Percentiles rank a stretch among this genome's conserved stretches.
These are phyloP conservation scores for Geranium rotundifolium DNA, from an alignment of 345 rosid genomes.

Conservation along the genomic window DNA sequence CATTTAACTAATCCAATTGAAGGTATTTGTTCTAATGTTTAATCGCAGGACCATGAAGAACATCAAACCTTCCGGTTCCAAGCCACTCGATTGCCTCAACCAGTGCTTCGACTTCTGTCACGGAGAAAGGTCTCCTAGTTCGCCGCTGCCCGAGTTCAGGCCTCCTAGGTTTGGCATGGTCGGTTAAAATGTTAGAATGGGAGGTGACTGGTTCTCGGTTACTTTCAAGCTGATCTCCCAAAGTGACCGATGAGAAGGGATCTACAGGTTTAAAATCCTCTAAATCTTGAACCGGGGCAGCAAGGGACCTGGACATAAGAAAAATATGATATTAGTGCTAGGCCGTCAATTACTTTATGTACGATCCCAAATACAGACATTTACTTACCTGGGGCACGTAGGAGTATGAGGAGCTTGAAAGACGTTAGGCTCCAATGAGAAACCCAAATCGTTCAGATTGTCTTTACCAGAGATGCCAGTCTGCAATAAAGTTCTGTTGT, in stretches of 20 bases:
- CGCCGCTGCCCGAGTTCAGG: slow-evolving; percentile 44
- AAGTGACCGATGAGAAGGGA: slow-evolving; percentile 13
- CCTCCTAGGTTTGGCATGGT: slow-evolving; percentile 4
- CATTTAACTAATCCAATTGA: not conserved
- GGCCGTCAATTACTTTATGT: too few relatives aligned
- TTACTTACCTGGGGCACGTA: slow-evolving; percentile 49
- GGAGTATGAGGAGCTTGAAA: slow-evolving; percentile 26
- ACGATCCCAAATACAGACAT: slow-evolving; percentile 2
- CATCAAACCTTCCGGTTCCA: slow-evolving; percentile 80
- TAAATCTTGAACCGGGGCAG: slow-evolving; percentile 25
- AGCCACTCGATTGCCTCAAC: slow-evolving; percentile 82
- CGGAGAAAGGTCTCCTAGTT: slow-evolving; percentile 95
- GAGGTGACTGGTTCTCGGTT: slow-evolving; percentile 33
- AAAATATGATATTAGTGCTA: not conserved
- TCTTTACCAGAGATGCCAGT: slow-evolving; percentile 62
- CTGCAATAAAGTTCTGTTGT: slow-evolving; percentile 59
- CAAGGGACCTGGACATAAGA: slow-evolving; percentile 36
- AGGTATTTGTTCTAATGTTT: too few relatives aligned
- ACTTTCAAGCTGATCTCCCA: slow-evolving; percentile 24
- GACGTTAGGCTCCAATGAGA: slow-evolving; percentile 62
- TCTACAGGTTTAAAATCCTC: slow-evolving; percentile 26
- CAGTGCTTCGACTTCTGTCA: slow-evolving; percentile 86
- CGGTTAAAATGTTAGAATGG: slow-evolving; percentile 30
- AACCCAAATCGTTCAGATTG: slow-evolving; percentile 53
- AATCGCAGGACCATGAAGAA: too few relatives aligned